Conservation (phyloP, 2,329 filamentous ascomycete species). For the Cladosporium phlei region DNA sequence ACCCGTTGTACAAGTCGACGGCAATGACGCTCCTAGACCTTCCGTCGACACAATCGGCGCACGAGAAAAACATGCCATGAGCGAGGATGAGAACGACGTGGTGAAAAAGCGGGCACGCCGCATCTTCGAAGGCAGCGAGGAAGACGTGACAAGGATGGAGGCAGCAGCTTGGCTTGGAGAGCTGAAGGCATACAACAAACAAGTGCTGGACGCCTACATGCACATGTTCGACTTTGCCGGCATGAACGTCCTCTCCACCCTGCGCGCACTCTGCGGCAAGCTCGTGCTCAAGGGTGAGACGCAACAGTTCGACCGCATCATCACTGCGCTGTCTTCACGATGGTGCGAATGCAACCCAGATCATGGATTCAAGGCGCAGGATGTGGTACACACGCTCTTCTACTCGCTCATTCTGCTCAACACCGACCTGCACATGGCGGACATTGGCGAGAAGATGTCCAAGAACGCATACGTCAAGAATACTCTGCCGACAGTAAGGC, state of each 20-base stretch:
- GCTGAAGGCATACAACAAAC: slow-evolving; percentile 47
- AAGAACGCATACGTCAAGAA: slow-evolving; percentile 92
- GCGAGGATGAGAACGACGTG: slow-evolving; percentile 54
- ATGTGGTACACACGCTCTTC: slow-evolving; percentile 94
- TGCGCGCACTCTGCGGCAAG: slow-evolving; percentile 76
- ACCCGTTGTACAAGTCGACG: slow-evolving; percentile 44
- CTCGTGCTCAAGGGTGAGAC: slow-evolving; percentile 85
- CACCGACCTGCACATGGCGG: slow-evolving; percentile 89
- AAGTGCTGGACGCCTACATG: slow-evolving; percentile 76
- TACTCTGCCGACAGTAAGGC: slow-evolving; percentile 81
- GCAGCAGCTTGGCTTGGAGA: slow-evolving; percentile 89
- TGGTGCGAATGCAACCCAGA: slow-evolving; percentile 93
- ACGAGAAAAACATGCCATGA: background rate
- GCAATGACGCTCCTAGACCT: slow-evolving; percentile 36
- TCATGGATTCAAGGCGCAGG: slow-evolving; percentile 87
- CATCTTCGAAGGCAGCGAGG: slow-evolving; percentile 80
- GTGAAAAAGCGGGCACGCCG: slow-evolving; percentile 70
- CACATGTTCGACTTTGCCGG: slow-evolving; percentile 81
- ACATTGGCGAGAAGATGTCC: slow-evolving; percentile 97
- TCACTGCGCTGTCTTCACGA: slow-evolving; percentile 80
- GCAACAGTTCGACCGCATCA: slow-evolving; percentile 91
- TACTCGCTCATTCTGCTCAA: slow-evolving; percentile 95
- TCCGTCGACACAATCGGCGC: slow-evolving; percentile 28
- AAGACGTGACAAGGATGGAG: slow-evolving; percentile 71
- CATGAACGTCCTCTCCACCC: slow-evolving; percentile 70